phyloP scores from a whole-genome alignment of 805 yeast genomes.

The Metschnikowia shivogae region DNA sequence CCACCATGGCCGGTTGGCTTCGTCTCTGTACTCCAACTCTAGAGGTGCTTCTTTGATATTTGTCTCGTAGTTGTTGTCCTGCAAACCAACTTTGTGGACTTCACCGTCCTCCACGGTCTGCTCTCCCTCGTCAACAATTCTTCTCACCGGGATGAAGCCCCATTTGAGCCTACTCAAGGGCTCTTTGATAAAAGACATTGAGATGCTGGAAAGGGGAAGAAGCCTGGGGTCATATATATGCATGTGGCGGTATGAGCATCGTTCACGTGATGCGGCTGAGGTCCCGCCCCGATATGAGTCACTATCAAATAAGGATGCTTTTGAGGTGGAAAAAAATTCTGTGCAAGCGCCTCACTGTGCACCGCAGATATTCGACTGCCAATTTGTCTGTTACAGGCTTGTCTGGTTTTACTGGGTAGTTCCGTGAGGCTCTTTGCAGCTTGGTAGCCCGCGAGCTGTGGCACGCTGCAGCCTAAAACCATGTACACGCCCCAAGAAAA shows the following conservation, averaged over 20 bases:
- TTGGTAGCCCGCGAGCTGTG: too few species aligned
- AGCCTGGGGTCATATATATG: not conserved
- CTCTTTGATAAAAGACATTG: slow-evolving; percentile 12
- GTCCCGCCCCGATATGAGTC: not conserved
- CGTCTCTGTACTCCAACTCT: slow-evolving; percentile 46
- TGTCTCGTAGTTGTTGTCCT: slow-evolving; percentile 12
- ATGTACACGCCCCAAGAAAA: too few species aligned
- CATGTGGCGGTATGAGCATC: slow-evolving; percentile 3
- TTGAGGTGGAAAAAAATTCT: too few species aligned
- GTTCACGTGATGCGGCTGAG: not conserved
- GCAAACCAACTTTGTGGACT: slow-evolving; percentile 6
- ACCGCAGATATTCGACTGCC: too few species aligned
- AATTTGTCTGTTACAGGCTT: too few species aligned
- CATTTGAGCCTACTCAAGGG: slow-evolving; percentile 23
- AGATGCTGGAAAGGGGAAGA: not conserved
- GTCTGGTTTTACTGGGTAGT: too few species aligned
- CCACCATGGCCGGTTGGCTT: slow-evolving; percentile 49
- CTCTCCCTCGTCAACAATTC: slow-evolving; percentile 31
- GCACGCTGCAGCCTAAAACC: too few species aligned
- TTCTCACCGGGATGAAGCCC: slow-evolving; percentile 33
- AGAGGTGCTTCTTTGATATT: not conserved
- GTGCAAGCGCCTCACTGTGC: too few species aligned
- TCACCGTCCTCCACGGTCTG: not conserved
- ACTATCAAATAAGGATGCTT: too few species aligned
- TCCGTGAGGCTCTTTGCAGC: too few species aligned